Conservation (phyloP, 768 basidiomycete genomes). For the Termitomyces sp. region DNA sequence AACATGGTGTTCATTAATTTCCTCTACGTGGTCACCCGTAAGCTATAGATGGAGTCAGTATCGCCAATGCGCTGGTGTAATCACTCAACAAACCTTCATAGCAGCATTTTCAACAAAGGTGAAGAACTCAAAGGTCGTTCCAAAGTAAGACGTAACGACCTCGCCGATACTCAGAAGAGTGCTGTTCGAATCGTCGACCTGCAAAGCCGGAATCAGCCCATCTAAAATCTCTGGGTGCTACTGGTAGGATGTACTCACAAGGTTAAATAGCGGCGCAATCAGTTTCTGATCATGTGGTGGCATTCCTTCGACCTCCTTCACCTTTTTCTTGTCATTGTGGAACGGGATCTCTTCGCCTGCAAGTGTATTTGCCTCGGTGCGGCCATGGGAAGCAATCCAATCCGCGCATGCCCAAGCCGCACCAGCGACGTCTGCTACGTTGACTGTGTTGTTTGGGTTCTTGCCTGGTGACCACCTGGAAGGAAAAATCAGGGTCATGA, state of each 20-base stretch:
- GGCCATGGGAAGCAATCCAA: conserved; percentile 67
- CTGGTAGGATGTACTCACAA: conserved; percentile 39
- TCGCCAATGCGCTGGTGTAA: neutral
- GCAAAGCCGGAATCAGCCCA: neutral
- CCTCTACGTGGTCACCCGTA: conserved; percentile 69
- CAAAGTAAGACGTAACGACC: conserved; percentile 65
- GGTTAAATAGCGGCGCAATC: conserved; percentile 76
- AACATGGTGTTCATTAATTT: conserved; percentile 83
- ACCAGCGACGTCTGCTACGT: conserved; percentile 75
- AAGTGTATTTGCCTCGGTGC: conserved; percentile 53
- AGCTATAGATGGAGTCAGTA: conserved; percentile 35
- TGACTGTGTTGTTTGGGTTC: conserved; percentile 69
- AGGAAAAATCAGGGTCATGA: conserved; percentile 10
- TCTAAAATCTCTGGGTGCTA: neutral
- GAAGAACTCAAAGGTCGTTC: conserved; percentile 79
- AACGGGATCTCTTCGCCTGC: conserved; percentile 67
- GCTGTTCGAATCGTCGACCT: conserved; percentile 76
- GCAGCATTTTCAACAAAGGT: conserved; percentile 61
- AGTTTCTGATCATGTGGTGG: conserved; percentile 50
- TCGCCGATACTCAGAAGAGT: conserved; percentile 65
- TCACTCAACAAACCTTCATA: conserved; percentile 48
- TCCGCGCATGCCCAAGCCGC: conserved; percentile 70
- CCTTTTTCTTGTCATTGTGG: conserved; percentile 69
- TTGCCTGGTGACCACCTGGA: conserved; percentile 76
- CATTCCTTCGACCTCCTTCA: conserved; percentile 59